These are phyloP conservation scores for Aphanomyces euteiches DNA, from an alignment of 352 stramenopile species.

Conservation along the genomic window DNA sequence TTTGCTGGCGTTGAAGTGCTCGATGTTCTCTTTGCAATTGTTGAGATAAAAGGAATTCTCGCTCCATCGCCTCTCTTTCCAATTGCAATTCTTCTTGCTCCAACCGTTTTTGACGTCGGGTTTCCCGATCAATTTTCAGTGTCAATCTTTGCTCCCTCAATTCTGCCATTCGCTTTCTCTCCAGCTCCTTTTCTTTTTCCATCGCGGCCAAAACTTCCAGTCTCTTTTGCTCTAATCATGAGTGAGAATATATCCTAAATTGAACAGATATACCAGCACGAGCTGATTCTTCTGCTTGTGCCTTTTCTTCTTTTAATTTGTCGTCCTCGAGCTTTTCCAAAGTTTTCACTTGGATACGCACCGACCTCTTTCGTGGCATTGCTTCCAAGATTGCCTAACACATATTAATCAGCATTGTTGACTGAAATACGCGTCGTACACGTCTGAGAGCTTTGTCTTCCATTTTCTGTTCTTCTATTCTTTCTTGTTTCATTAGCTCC, in stretches of 20 bases:
- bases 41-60: conserved; percentile 40
- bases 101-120: conserved; percentile 50
- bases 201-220: conserved; percentile 64
- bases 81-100: conserved; percentile 56
- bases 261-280: conserved; percentile 1
- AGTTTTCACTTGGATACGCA: conserved; percentile 70
- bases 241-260: not conserved
- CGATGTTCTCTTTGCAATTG: conserved; percentile 26
- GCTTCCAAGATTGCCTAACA: conserved; percentile 68
- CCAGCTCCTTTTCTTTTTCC: conserved; percentile 52
- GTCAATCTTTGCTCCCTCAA: conserved; percentile 60
- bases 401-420: not conserved
- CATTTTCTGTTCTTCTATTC: conserved; percentile 44
- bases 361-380: conserved; percentile 75
- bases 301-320: not conserved
- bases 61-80: conserved; percentile 35
- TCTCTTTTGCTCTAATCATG: conserved; percentile 39
- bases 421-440: conserved; percentile 6
- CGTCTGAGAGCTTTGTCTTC: conserved; percentile 64
- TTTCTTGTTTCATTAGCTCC: conserved; percentile 72
- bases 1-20: not conserved
- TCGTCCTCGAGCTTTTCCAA: conserved; percentile 47
- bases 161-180: conserved; percentile 46
- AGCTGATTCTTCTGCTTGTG: not conserved
- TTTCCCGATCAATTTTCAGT: conserved; percentile 49